Base-by-base conservation (phyloP, 331 rosid species). In the Phaseolus coccineus region DNA sequence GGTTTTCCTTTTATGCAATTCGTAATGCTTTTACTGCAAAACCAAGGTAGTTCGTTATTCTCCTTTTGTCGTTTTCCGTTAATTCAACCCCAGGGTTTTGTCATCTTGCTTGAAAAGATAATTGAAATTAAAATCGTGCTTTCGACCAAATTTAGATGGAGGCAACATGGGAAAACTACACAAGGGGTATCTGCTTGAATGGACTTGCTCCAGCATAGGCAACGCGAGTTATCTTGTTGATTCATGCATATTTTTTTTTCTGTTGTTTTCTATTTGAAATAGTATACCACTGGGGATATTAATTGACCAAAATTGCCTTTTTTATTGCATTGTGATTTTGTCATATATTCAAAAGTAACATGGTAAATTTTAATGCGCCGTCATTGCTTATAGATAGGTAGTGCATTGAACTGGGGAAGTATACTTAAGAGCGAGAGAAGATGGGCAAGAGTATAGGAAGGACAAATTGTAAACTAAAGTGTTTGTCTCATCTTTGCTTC, bases 41-140 rank as follows among this genome's bases (percentile, higher is more conserved):
- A 73, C 76, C 48, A 57, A 52, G 81, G 56, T 80, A 69, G 53
- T 71, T 84, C 71, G 42, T 80, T 76, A 61, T 78, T 80, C 40
- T 37, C 13, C 46, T 40, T 25, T 86, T 69, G 52, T 74, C 55
- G 28, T 76, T 87, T 85, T 78, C 9, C 15, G 53, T 51, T 69
- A 82, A 85, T 86, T 89, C 63, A 80, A 68, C 85, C 69, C 71
- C 83, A 87, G 92, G 90, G 93, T 83, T 91, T 84, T 74, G n/a
- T 42, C 12, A 77, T 82, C 84, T 50, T 77, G 77, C 47, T 58
- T 47, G 28, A 46, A 10, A 55, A 62, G 2, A 3, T 16, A 67
- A 42, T 42, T 24, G 13, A 48, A 7, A 6, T 69, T 37, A 4
- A 76, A 55, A 39, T 19, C 35, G 30, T 70, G 62, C 64, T 67